These are phyloP conservation scores for Penicillium sclerotigenum DNA, from an alignment of 2,329 filamentous ascomycete genomes.

Conservation along the genomic window DNA sequence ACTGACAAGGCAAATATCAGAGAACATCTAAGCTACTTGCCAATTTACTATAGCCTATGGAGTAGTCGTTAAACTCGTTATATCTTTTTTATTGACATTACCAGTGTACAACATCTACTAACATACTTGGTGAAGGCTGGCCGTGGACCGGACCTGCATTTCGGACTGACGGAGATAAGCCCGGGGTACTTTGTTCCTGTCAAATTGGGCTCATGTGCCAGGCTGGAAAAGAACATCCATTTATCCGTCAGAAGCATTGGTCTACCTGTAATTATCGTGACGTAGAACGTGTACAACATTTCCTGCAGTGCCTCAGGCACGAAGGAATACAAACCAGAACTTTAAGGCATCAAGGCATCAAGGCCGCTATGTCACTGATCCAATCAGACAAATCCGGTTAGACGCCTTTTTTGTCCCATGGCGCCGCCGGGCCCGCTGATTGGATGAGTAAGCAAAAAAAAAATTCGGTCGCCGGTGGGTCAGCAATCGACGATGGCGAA, in stretches of 20 bases:
- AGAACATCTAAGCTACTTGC: not conserved
- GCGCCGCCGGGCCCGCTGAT: constrained; percentile 2
- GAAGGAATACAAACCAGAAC: not conserved
- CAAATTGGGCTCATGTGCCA: not conserved
- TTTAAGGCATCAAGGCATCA: not conserved
- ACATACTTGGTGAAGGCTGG: not conserved
- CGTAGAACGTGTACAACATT: not conserved
- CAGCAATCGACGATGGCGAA: constrained; percentile 8
- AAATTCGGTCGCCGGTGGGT: constrained; percentile 2
- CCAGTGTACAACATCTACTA: not conserved
- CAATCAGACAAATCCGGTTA: constrained; percentile 1
- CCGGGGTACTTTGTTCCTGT: not conserved
- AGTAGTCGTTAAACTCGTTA: not conserved
- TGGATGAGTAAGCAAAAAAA: constrained; percentile 12
- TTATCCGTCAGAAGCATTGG: not conserved
- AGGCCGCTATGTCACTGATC: not conserved
- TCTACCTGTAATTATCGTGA: not conserved
- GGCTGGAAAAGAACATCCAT: not conserved
- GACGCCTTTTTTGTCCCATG: constrained; percentile 1
- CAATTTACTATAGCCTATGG: too few relatives aligned
- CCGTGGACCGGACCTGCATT: not conserved
- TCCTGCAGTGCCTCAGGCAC: not conserved
- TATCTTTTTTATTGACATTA: not conserved
- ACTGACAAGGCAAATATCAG: not conserved
- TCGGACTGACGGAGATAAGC: not conserved